A percentile compares a stretch with the other conserved stretches of the same genome.
Evolutionary conservation across 163 green algal species (phyloP).

Genomic region (Chloromonas sp.): DNA sequence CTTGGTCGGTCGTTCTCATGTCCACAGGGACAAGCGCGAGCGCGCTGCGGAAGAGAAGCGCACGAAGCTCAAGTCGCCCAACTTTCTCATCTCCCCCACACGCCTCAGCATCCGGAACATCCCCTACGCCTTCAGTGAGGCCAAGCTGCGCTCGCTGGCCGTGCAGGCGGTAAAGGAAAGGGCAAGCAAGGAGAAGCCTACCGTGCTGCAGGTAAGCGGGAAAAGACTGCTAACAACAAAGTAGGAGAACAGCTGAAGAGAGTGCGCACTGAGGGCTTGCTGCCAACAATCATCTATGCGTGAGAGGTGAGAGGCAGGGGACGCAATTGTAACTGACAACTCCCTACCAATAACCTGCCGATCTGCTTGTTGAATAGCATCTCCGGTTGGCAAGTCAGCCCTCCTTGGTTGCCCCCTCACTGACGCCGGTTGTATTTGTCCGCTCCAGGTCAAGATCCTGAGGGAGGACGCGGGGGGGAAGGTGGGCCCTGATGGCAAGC

Average conservation of each 20-base stretch:
- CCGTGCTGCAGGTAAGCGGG: conserved; percentile 61
- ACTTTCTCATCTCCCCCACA: conserved; percentile 84
- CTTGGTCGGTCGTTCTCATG: neutral
- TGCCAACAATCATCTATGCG: too few relatives aligned
- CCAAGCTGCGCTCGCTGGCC: conserved; percentile 63
- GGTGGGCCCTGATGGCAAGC: conserved; percentile 17
- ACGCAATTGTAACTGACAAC: too few relatives aligned
- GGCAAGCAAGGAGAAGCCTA: conserved; percentile 77
- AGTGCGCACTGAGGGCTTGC: too few relatives aligned
- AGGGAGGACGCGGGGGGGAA: conserved; percentile 37
- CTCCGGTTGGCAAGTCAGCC: too few relatives aligned
- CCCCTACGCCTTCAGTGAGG: conserved; percentile 63
- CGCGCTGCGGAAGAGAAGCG: conserved; percentile 64
- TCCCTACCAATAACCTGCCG: too few relatives aligned
- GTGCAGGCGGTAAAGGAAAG: conserved; percentile 65
- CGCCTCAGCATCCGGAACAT: conserved; percentile 76
- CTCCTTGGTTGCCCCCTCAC: too few relatives aligned
- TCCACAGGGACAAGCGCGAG: conserved; percentile 8
- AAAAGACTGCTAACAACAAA: too few relatives aligned
- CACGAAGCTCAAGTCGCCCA: conserved; percentile 85
- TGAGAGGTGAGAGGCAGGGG: too few relatives aligned
- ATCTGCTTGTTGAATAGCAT: too few relatives aligned
- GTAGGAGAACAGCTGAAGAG: too few relatives aligned
- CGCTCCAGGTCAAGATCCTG: conserved; percentile 73
- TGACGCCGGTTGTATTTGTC: neutral